These are phyloP conservation scores for Abortiporus biennis DNA, from an alignment of 1,284 basidiomycete species.

Conservation along the genomic window DNA sequence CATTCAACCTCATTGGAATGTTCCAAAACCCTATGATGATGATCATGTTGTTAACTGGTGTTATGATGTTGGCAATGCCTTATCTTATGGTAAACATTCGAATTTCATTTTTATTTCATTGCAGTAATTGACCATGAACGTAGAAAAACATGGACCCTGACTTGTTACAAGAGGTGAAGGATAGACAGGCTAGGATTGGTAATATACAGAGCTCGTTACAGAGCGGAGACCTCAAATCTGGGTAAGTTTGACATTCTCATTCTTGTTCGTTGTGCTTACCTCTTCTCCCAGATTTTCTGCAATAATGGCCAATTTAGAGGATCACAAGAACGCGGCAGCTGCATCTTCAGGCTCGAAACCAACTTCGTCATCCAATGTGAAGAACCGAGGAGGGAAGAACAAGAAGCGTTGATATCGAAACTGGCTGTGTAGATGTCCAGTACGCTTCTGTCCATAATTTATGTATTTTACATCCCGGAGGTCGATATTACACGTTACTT, in stretches of 20 bases:
- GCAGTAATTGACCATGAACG: slow-evolving; percentile 2
- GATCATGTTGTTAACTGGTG: slow-evolving; percentile 68
- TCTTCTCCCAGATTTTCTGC: slow-evolving; percentile 18
- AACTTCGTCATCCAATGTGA: slow-evolving; percentile 11
- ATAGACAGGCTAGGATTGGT: slow-evolving; percentile 58
- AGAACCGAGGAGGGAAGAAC: slow-evolving; percentile 20
- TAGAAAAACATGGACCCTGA: slow-evolving; percentile 81
- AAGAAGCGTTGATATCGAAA: slow-evolving; percentile 17
- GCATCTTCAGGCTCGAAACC: slow-evolving; percentile 15
- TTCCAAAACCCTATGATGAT: slow-evolving; percentile 86
- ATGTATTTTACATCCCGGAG: no score
- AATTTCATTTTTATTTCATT: slow-evolving; percentile 1
- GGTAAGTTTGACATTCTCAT: slow-evolving; percentile 14
- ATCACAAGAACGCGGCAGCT: slow-evolving; percentile 17
- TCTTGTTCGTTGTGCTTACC: not conserved
- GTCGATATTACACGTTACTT: no score
- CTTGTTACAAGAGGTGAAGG: slow-evolving; percentile 62
- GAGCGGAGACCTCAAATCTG: slow-evolving; percentile 47
- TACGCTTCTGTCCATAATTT: not conserved
- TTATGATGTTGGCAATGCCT: slow-evolving; percentile 74
- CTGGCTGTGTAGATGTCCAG: no score
- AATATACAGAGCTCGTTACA: slow-evolving; percentile 53
- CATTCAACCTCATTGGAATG: slow-evolving; percentile 75
- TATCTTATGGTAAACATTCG: slow-evolving; percentile 62
- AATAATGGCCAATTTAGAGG: slow-evolving; percentile 16